Evolutionary conservation across 225 moss, liverwort and hornwort species (phyloP).

Genomic region (Straminergon stramineum): DNA sequence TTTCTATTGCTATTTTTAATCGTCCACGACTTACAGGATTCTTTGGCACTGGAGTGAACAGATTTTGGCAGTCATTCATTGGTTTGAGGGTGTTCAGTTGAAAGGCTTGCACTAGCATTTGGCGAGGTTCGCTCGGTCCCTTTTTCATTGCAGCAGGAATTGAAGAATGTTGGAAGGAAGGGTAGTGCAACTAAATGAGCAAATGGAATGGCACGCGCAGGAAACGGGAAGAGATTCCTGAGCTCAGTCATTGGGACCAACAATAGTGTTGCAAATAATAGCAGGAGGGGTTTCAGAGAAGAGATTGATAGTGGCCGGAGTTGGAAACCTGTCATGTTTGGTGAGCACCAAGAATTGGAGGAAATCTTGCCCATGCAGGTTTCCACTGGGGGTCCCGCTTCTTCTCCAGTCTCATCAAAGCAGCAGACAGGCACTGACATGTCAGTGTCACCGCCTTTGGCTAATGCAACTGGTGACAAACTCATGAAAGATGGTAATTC

Average conservation of each 20-base stretch:
- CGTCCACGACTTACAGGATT: conserved; percentile 3
- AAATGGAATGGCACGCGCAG: conserved; percentile 35
- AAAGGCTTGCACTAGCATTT: conserved; percentile 11
- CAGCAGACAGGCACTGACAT: conserved; percentile 76
- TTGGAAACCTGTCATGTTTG: conserved; percentile 89
- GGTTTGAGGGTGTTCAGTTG: conserved; percentile 25
- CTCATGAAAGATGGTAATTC: conserved; percentile 72
- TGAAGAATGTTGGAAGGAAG: conserved; percentile 21
- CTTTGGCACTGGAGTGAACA: conserved; percentile 8
- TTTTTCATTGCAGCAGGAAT: conserved; percentile 9
- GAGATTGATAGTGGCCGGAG: conserved; percentile 54
- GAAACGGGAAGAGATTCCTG: conserved; percentile 23
- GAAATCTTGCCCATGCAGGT: conserved; percentile 61
- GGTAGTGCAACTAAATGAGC: conserved; percentile 32
- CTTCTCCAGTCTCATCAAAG: conserved; percentile 53
- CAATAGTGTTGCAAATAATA: conserved; percentile 34
- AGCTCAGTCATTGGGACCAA: conserved; percentile 17
- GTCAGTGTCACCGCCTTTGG: conserved; percentile 54
- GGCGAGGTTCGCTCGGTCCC: conserved; percentile 10
- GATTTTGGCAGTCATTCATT: conserved; percentile 9
- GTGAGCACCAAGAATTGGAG: conserved; percentile 62
- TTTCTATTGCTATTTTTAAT: background rate
- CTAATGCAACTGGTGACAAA: conserved; percentile 44
- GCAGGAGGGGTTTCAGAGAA: conserved; percentile 42
- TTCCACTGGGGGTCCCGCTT: conserved; percentile 25